Base-by-base conservation (phyloP, 2,329 filamentous ascomycete genomes). In the Esteya vermicola region DNA sequence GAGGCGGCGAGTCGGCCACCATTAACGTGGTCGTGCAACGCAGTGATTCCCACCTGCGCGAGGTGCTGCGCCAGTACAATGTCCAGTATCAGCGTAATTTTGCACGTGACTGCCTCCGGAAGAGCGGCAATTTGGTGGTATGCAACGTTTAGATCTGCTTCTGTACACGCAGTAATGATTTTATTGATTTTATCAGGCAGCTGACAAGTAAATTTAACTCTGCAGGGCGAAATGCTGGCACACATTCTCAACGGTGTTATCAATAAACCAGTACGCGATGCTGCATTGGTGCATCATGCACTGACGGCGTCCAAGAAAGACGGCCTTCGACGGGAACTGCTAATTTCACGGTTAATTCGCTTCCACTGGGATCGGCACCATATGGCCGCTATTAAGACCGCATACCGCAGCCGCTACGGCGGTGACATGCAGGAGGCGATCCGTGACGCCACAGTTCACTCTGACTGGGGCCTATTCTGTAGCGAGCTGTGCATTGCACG, bases 161-260 rank as follows among this genome's bases (percentile, higher is more conserved):
- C n/a, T n/a, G n/a, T n/a, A n/a, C n/a, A n/a, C n/a, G n/a, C n/a
- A n/a, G n/a, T n/a, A n/a, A n/a, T n/a, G n/a, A n/a, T n/a, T n/a
- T n/a, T n/a, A n/a, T n/a, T n/a, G n/a, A n/a, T n/a, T n/a, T n/a
- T n/a, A n/a, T n/a, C n/a, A n/a, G n/a, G n/a, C n/a, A n/a, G n/a
- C n/a, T n/a, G n/a, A n/a, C n/a, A n/a, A n/a, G n/a, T 21, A 22
- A 26, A 16, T 23, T 22, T 25, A 38, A 19, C 23, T 26, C 13
- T 14, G 14, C 44, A 95, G 88, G 91, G 91, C 47, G 91, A 98
- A 63, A 78, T 93, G 18, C 76, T 96, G 28, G 85, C 86, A 0
- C 91, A 96, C 59, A 85, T 96, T 50, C 79, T 98, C 53, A 95
- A 96, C 61, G 91, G 91, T 52, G 78, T 93, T 42, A 93, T 96